These are phyloP conservation scores for Globisporangium solare DNA, from an alignment of 352 stramenopile species.

Conservation along the genomic window DNA sequence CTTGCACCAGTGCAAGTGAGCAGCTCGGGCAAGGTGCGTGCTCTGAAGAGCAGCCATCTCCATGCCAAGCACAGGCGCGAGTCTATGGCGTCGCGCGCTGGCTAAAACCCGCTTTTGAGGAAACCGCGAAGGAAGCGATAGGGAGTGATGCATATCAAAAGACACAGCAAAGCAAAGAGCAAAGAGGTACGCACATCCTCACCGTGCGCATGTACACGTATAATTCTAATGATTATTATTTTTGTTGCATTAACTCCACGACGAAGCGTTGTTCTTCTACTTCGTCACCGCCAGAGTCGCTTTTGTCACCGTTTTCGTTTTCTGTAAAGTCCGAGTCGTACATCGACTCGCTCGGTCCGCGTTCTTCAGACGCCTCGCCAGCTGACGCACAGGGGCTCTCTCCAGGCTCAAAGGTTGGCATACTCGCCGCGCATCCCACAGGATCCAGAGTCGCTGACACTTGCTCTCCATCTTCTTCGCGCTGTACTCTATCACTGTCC, in stretches of 20 bases:
- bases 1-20: slow-evolving; percentile 41
- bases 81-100: not conserved
- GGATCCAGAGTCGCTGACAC: not conserved
- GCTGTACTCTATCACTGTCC: too few relatives aligned
- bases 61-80: slow-evolving; percentile 3
- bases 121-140: not conserved
- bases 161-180: too few relatives aligned
- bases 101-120: not conserved
- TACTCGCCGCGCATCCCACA: too few relatives aligned
- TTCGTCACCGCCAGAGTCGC: not conserved
- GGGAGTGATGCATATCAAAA: not conserved
- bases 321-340: slow-evolving; percentile 27
- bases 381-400: not conserved
- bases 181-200: too few relatives aligned
- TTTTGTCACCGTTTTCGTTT: slow-evolving; percentile 4
- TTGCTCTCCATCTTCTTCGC: not conserved
- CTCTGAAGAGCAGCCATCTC: slow-evolving; percentile 5
- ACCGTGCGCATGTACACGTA: too few relatives aligned
- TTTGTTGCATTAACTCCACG: not conserved
- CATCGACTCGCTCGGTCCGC: slow-evolving; percentile 1
- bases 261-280: not conserved
- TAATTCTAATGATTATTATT: not conserved
- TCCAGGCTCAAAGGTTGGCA: not conserved
- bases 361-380: not conserved
- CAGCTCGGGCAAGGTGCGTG: slow-evolving; percentile 17